Percentiles rank a stretch among this genome's conserved stretches.
Conservation (phyloP, 352 stramenopile genomes). For the Phytophthora fragariaefolia region DNA sequence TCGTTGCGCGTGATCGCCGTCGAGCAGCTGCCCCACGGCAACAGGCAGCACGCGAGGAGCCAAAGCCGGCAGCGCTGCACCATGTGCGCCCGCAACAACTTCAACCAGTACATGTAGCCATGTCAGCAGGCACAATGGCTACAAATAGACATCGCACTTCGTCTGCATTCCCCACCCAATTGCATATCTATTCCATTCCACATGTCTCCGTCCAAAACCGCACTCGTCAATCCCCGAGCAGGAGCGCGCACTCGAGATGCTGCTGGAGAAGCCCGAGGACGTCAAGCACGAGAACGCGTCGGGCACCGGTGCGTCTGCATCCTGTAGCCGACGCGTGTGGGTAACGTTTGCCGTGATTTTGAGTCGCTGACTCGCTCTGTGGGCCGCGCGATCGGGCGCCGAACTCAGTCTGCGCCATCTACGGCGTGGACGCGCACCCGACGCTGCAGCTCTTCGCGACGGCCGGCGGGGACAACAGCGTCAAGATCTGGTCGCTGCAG, state of each 20-base stretch:
- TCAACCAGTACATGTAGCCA: conserved; percentile 13
- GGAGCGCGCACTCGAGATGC: conserved; percentile 49
- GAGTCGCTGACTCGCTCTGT: conserved; percentile 2
- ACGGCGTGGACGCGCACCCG: conserved; percentile 86
- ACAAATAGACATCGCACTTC: conserved; percentile 25
- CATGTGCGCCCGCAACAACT: conserved; percentile 12
- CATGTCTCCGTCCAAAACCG: neutral
- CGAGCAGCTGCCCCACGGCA: conserved; percentile 3
- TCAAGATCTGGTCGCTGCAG: conserved; percentile 87
- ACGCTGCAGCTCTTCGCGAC: conserved; percentile 76
- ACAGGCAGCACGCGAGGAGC: neutral
- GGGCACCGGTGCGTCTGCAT: conserved; percentile 53
- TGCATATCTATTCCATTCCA: neutral
- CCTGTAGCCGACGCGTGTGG: neutral
- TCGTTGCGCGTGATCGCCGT: conserved; percentile 45
- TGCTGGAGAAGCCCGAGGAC: conserved; percentile 82
- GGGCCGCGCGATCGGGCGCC: conserved; percentile 10
- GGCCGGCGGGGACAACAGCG: conserved; percentile 79
- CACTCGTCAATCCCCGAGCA: neutral
- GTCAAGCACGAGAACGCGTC: conserved; percentile 81
- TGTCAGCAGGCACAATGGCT: conserved; percentile 13
- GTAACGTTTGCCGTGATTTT: neutral
- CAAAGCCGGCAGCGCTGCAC: neutral
- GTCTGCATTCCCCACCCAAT: neutral
- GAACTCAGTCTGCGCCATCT: conserved; percentile 75